Percentiles rank a stretch among this genome's conserved stretches.
Evolutionary conservation across 768 basidiomycete species (phyloP).

Genomic region (Auricularia sp.): DNA sequence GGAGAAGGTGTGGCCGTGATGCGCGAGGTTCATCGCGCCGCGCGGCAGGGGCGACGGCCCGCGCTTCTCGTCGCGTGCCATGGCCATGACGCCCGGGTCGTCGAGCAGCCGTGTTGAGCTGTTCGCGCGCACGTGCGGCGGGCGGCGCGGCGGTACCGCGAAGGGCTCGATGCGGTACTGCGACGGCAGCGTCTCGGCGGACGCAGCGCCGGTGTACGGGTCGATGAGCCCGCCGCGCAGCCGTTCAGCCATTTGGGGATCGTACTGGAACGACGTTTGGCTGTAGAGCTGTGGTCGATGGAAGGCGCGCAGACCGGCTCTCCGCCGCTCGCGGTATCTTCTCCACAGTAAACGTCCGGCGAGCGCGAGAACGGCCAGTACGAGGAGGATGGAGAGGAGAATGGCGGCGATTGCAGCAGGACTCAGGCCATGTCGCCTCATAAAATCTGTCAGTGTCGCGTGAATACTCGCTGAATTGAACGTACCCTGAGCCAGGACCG

Average conservation of each 20-base stretch:
- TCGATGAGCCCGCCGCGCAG: constrained; percentile 1
- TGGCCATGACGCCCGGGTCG: not conserved
- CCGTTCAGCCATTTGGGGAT: not conserved
- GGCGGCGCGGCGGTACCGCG: not conserved
- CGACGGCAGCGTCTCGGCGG: not conserved
- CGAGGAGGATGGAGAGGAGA: not conserved
- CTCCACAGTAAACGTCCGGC: not conserved
- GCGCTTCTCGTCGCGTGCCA: not conserved
- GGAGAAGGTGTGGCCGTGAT: not conserved
- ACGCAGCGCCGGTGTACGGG: not conserved
- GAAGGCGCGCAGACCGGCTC: not conserved
- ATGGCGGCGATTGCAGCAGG: not conserved
- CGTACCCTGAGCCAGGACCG: not conserved
- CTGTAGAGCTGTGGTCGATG: not conserved
- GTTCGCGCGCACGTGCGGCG: not conserved
- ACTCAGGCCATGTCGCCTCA: not conserved
- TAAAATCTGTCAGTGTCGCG: not conserved
- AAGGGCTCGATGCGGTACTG: not conserved
- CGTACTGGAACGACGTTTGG: not conserved
- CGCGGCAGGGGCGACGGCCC: not conserved
- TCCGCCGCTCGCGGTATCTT: not conserved
- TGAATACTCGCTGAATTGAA: not conserved
- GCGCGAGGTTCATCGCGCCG: not conserved
- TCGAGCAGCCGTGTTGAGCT: not conserved
- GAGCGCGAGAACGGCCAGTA: not conserved